phyloP scores from a whole-genome alignment of 495 filamentous ascomycete species.

The Tuber aestivum region DNA sequence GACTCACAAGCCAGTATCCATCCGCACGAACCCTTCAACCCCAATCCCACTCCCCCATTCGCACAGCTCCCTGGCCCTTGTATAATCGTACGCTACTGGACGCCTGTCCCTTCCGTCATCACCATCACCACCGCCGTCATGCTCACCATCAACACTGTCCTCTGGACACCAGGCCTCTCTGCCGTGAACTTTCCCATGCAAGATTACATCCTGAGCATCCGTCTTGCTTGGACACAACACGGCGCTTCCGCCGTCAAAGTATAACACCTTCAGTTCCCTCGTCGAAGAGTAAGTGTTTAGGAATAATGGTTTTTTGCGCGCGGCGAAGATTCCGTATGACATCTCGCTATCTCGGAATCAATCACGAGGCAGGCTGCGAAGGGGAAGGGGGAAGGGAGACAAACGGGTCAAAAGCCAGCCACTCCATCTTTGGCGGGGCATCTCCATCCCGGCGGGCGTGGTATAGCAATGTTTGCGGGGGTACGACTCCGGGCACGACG shows the following conservation, averaged over 20 bases:
- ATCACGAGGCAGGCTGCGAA: not conserved
- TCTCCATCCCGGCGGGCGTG: slow-evolving; percentile 45
- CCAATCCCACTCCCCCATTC: slow-evolving; percentile 39
- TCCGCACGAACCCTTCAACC: slow-evolving; percentile 48
- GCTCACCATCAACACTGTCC: not conserved
- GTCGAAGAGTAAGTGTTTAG: slow-evolving; percentile 47
- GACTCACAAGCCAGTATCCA: slow-evolving; percentile 51
- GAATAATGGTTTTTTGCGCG: slow-evolving; percentile 18
- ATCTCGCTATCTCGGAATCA: slow-evolving; percentile 40
- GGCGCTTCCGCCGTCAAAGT: slow-evolving; percentile 49
- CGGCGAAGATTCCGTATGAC: slow-evolving; percentile 47
- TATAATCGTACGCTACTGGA: slow-evolving; percentile 45
- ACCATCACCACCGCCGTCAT: too few species aligned
- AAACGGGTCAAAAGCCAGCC: slow-evolving; percentile 48
- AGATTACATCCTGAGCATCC: slow-evolving; percentile 46
- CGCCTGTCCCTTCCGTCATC: slow-evolving; percentile 4
- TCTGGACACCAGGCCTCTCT: slow-evolving; percentile 2
- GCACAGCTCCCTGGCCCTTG: slow-evolving; percentile 45
- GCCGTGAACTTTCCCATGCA: slow-evolving; percentile 45
- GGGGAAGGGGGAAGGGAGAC: slow-evolving; percentile 8
- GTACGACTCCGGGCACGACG: slow-evolving; percentile 45
- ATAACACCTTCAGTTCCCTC: slow-evolving; percentile 43
- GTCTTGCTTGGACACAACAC: slow-evolving; percentile 44
- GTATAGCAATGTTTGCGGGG: slow-evolving; percentile 46
- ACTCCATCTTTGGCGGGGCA: slow-evolving; percentile 45